A percentile compares a stretch with the other conserved stretches of the same genome.
These are phyloP conservation scores for Platismatia glauca DNA, from an alignment of 495 filamentous ascomycete species.

Conservation along the genomic window DNA sequence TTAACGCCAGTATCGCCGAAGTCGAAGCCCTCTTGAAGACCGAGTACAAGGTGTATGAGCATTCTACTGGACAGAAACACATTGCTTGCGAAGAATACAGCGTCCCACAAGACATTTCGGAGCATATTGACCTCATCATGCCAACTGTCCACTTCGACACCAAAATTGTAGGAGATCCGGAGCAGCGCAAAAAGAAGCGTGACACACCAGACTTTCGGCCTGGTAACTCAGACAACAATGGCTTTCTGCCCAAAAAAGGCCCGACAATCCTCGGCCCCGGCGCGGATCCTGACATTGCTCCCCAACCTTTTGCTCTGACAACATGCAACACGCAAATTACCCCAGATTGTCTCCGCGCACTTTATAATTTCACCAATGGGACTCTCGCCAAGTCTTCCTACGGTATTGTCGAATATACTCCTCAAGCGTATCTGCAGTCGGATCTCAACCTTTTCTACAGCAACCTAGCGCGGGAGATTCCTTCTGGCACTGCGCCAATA, in stretches of 20 bases:
- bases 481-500: constrained; percentile 25
- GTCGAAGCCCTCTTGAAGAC: constrained; percentile 49
- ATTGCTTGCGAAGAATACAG: constrained; percentile 49
- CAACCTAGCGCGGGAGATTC: constrained; percentile 35
- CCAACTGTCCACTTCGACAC: constrained; percentile 35
- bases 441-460: constrained; percentile 55
- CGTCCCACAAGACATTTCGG: constrained; percentile 40
- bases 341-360: constrained; percentile 43
- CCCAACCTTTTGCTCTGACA: constrained; percentile 21
- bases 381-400: constrained; percentile 3
- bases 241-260: constrained; percentile 28
- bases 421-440: constrained; percentile 37
- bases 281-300: constrained; percentile 19
- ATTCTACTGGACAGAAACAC: constrained; percentile 36
- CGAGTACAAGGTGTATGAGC: constrained; percentile 50
- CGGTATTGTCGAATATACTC: constrained; percentile 39
- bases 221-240: constrained; percentile 14
- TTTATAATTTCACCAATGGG: constrained; percentile 42
- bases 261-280: background rate
- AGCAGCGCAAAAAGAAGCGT: background rate
- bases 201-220: constrained; percentile 21
- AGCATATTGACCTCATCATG: constrained; percentile 51
- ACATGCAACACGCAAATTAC: constrained; percentile 42
- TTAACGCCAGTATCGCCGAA: constrained; percentile 44
- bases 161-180: constrained; percentile 16